These are phyloP conservation scores for Mycena latifolia DNA, from an alignment of 768 basidiomycete genomes.

Conservation along the genomic window DNA sequence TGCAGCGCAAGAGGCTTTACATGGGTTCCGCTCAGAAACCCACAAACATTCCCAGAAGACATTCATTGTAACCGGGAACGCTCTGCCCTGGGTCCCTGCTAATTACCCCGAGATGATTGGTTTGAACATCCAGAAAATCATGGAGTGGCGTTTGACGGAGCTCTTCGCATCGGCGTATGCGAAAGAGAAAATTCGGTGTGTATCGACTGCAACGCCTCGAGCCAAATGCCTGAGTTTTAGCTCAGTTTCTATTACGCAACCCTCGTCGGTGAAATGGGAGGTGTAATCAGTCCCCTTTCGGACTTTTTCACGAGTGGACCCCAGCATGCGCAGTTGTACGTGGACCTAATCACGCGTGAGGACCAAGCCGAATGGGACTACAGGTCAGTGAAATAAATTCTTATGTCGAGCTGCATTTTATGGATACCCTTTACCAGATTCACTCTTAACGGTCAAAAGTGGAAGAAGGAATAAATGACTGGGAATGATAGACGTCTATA, in stretches of 20 bases:
- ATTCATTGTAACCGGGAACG: conserved; percentile 37
- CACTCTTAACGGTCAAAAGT: conserved; percentile 3
- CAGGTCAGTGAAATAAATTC: background rate
- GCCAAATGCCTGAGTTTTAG: conserved; percentile 26
- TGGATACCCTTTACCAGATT: background rate
- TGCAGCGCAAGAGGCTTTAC: conserved; percentile 36
- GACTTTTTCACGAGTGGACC: conserved; percentile 42
- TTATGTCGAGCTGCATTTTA: background rate
- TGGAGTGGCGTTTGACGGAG: conserved; percentile 39
- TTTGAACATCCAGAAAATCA: conserved; percentile 41
- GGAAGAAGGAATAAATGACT: background rate
- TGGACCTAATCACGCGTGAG: conserved; percentile 40
- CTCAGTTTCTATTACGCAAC: conserved; percentile 46
- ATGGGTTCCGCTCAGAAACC: conserved; percentile 29
- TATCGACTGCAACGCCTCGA: background rate
- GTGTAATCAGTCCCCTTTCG: conserved; percentile 9
- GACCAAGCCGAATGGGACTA: conserved; percentile 35
- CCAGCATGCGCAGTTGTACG: conserved; percentile 43
- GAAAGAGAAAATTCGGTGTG: conserved; percentile 41
- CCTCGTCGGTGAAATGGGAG: conserved; percentile 40
- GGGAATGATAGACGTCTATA: too few relatives aligned
- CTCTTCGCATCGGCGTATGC: conserved; percentile 36
- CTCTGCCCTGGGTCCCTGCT: conserved; percentile 19
- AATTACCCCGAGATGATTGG: conserved; percentile 26
- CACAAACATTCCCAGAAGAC: conserved; percentile 32